Base-by-base conservation (phyloP, 1,284 basidiomycete genomes). In the Marasmius tenuissimus region DNA sequence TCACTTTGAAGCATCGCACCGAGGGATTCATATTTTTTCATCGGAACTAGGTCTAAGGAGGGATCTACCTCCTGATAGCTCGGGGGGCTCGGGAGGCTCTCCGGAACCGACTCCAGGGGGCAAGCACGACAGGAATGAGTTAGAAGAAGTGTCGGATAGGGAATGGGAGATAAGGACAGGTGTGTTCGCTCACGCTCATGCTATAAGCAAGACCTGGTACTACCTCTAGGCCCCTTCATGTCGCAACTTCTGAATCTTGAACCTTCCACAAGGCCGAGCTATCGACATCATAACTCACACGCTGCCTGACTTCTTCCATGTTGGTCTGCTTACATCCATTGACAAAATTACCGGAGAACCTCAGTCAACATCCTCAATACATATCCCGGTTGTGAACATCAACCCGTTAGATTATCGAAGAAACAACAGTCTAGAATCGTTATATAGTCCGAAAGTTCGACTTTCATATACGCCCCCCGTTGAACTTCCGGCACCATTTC, bases 101-200 rank as follows among this genome's bases (percentile, higher is more conserved):
- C 68, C 69, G 42, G 66, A 72, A 16, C 67, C 70, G 12, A 54
- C 71, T 12, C 53, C 64, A 3, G 65, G 67, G 2, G 67, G 63
- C 6, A 67, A 54, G 10, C 49, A 49, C 3, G 11, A 34, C 6
- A n/a, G 27, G 18, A n/a, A 47, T 9, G 18, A 39, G 20, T 8
- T 4, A 20, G 27, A 4, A 27, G 50, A 40, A 18, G 56, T 83
- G 9, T 76, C 81, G 0, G 83, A 85, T 68, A 75, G 79, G 20
- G 87, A 89, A 65, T 89, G 87, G 87, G 83, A 88, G 68, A 81
- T 88, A 53, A 81, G 85, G 34, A 88, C 86, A 67, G 86, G 87
- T 85, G 67, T 56, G 75, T 68, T 58, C 38, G 12, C 64, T 7
- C 18, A 27, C 8, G 16, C 14, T 45, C 18, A 20, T 51, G 37